phyloP scores from a whole-genome alignment of 1,284 basidiomycete species.

The Trametes hirsuta region DNA sequence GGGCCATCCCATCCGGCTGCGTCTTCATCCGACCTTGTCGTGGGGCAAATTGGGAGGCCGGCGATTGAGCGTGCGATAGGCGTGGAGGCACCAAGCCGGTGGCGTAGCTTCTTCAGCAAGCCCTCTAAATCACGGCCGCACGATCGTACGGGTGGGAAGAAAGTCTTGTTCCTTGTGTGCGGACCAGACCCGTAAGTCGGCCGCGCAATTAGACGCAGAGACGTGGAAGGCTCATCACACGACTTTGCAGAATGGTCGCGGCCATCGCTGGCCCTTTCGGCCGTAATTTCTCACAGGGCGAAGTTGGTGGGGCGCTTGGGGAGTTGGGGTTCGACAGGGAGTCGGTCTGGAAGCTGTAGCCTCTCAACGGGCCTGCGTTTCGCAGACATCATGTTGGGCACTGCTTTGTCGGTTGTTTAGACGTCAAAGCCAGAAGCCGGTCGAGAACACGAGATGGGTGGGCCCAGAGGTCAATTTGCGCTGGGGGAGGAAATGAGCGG shows the following conservation, averaged over 20 bases:
- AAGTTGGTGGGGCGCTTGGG: constrained; percentile 67
- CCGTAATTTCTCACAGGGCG: constrained; percentile 74
- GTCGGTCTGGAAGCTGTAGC: constrained; percentile 69
- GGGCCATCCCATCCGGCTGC: constrained; percentile 31
- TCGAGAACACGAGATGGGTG: neutral
- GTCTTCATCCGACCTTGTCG: constrained; percentile 34
- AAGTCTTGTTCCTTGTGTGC: constrained; percentile 70
- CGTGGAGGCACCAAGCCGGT: constrained; percentile 43
- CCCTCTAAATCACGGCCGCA: constrained; percentile 24
- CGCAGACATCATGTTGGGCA: neutral
- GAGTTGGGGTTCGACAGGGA: constrained; percentile 62
- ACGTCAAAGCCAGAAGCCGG: neutral
- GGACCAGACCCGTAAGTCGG: constrained; percentile 76
- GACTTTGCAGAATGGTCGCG: constrained; percentile 63
- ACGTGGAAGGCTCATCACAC: constrained; percentile 8
- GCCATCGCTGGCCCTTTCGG: constrained; percentile 78
- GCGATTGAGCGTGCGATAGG: constrained; percentile 48
- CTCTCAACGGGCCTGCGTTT: neutral
- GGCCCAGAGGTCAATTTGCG: neutral
- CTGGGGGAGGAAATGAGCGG: constrained; percentile 11
- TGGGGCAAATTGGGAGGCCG: constrained; percentile 56
- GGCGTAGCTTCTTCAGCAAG: constrained; percentile 42
- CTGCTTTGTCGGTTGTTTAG: neutral
- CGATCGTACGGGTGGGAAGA: constrained; percentile 34
- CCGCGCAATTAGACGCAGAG: constrained; percentile 1